Base-by-base conservation (phyloP, 306 rosid genomes). In the peach (Prunus persica) region DNA sequence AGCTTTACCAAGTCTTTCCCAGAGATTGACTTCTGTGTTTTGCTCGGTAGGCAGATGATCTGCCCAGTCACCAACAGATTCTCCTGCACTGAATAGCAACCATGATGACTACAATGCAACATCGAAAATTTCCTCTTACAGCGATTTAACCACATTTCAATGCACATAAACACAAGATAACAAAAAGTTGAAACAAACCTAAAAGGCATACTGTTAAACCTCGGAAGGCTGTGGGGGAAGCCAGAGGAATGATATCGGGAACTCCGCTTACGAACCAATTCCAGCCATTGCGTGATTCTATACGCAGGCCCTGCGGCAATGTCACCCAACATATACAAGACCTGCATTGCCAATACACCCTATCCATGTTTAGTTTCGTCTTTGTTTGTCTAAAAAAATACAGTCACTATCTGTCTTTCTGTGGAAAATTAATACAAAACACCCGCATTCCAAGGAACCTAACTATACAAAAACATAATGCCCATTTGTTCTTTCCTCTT, bases 1-100 rank as follows among this genome's bases (percentile, higher is more conserved):
- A 83, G 97, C 96, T 47, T 90, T 92, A 57, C 97, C 97, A 65
- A 95, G 97, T 80, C 99, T 89, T 73, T 92, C 99, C 92, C 91
- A 95, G 80, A 95, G 80, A 80, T 85, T 95, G 75, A 80, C 80
- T 80, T 91, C 98, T 14, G 91, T 61, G 47, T 76, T 82, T 67
- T 84, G 93, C 80, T 86, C 90, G 46, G 79, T 74, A 25, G 75
- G 77, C 10, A 70, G 51, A 65, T 79, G 79, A 47, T 70, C 75
- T 69, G 76, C 82, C 46, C 81, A 51, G 67, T 82, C 82, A 75
- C 74, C 85, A 45, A 55, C 74, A 4, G 71, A 71, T 71, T 89
- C 92, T 68, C 79, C 91, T 65, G 80, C 66, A 75, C 96, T 90
- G 95, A 81, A 79, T 56, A 81, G 65, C 25, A 77, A 79, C 65